Evolutionary conservation across 1,284 basidiomycete species (phyloP), one percentile per base, ranked within the genome.

Genomic region (Malassezia equina): DNA sequence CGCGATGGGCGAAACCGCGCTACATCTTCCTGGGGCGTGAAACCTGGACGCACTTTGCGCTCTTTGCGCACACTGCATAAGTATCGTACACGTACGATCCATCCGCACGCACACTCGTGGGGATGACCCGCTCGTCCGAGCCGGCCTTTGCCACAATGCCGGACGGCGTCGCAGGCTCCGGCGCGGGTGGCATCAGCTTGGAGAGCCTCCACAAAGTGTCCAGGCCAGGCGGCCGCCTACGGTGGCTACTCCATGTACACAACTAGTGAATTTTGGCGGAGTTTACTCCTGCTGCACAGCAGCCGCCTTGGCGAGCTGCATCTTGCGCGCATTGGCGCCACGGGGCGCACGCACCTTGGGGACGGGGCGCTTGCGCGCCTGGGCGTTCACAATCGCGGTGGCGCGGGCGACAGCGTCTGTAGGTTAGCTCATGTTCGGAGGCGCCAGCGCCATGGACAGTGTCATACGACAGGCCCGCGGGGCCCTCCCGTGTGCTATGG

Each of bases 321-420:
- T 25, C 56, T 58, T 49, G 51, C 41, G 52, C 21, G 47, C 49
- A 15, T 44, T 27, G 19, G 28, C 36, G 36, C 49, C 49, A n/a
- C 55, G 55, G 23, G 55, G 55, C 15, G 44, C 49, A 23, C 46
- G 46, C 44, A 23, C 28, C n/a, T 43, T 42, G 25, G 40, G 49
- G 25, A 42, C 55, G 29, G 34, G 50, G 25, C 24, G 44, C 31
- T 44, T 36, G 29, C 55, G 34, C 19, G 25, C 33, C 68, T 72
- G 71, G 41, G 63, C 52, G 50, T 60, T 64, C 56, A 63, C 61
- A 57, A 73, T 59, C 32, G 64, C 64, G 6, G 71, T 66, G 34
- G 70, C 63, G 36, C 71, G 67, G 42, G 66, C 64, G 34, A 73
- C 65, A 59, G 71, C 67, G 41, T 48, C 69, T 73, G 54, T 42